Evolutionary conservation across 345 rosid species (phyloP).

Genomic region (Dovyalis caffra): DNA sequence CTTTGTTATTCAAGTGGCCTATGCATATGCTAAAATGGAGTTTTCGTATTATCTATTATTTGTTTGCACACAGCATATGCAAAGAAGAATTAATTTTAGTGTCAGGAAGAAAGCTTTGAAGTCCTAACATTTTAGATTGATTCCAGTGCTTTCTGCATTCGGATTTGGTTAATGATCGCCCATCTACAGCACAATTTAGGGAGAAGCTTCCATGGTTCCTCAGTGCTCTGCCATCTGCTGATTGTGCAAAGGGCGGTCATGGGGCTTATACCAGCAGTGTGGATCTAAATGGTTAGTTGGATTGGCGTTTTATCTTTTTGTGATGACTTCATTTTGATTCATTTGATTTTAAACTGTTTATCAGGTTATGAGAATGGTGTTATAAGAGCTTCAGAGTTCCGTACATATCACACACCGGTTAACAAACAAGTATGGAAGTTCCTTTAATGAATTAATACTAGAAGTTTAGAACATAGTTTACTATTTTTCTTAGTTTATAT

Average conservation of each 20-base stretch:
- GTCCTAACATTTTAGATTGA: slow-evolving; percentile 31
- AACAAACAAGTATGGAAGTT: slow-evolving; percentile 27
- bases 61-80: background rate
- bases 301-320: background rate
- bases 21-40: background rate
- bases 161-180: slow-evolving; percentile 17
- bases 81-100: background rate
- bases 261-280: slow-evolving; percentile 94
- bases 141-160: slow-evolving; percentile 62
- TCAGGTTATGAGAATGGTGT: slow-evolving; percentile 27
- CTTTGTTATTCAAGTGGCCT: background rate
- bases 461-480: background rate
- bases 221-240: slow-evolving; percentile 83
- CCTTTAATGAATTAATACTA: slow-evolving; percentile 7
- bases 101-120: background rate
- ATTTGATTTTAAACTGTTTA: background rate
- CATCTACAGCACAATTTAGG: slow-evolving; percentile 70
- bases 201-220: slow-evolving; percentile 99
- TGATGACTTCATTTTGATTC: background rate
- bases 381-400: slow-evolving; percentile 29
- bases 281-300: slow-evolving; percentile 65
- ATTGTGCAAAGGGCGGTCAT: slow-evolving; percentile 98
- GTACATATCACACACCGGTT: slow-evolving; percentile 32
- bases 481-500: too few species aligned
- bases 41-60: background rate